Conservation (phyloP, 2,329 filamentous ascomycete genomes). For the Aureobasidium namibiae region DNA sequence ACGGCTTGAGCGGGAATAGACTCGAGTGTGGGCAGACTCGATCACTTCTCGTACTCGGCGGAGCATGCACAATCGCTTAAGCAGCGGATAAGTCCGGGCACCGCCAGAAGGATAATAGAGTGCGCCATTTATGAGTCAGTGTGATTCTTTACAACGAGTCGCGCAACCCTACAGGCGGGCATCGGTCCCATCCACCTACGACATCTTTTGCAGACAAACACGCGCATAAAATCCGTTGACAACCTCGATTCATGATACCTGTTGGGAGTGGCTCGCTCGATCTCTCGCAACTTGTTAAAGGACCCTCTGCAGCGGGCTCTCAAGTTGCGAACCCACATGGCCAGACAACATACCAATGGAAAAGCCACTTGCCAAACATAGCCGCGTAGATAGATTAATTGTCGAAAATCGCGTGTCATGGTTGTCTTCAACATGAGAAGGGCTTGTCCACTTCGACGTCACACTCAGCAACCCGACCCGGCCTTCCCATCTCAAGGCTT, state of each 20-base stretch:
- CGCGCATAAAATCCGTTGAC: background rate
- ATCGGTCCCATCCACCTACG: background rate
- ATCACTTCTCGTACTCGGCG: conserved; percentile 5
- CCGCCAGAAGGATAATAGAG: conserved; percentile 10
- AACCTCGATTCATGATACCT: background rate
- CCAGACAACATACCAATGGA: background rate
- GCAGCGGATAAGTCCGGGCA: background rate
- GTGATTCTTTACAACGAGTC: background rate
- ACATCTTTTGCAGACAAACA: background rate
- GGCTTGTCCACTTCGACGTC: background rate
- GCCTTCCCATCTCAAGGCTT: background rate
- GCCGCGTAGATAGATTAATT: background rate
- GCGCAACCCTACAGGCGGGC: background rate
- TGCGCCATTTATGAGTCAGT: conserved; percentile 12
- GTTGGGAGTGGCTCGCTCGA: background rate
- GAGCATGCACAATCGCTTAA: conserved; percentile 13
- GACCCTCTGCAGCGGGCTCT: background rate
- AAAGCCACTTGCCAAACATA: background rate
- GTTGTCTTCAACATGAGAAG: background rate
- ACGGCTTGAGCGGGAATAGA: background rate
- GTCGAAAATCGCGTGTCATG: conserved; percentile 2
- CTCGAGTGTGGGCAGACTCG: background rate
- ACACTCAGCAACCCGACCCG: background rate
- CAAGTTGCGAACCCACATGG: background rate
- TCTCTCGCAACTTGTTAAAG: background rate